These are phyloP conservation scores for Enteropsectra breve DNA, from an alignment of 371 early-diverging fungal species.

Conservation along the genomic window DNA sequence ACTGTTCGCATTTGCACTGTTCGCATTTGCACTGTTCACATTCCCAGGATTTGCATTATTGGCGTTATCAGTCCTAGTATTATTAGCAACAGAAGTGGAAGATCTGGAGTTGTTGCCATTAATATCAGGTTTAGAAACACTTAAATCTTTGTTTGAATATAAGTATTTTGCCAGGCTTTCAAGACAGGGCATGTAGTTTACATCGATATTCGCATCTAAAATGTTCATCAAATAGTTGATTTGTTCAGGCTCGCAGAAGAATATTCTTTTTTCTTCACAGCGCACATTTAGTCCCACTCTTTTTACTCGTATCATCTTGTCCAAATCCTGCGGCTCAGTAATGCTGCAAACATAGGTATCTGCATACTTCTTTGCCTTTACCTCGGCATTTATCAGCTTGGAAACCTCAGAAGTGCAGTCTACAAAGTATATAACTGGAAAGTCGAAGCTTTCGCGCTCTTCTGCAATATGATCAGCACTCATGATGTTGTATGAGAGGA, in stretches of 20 bases:
- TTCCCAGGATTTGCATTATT: neutral
- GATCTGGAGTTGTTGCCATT: neutral
- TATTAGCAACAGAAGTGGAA: too few species aligned
- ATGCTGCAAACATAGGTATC: conserved; percentile 29
- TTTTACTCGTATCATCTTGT: conserved; percentile 31
- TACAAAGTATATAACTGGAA: conserved; percentile 58
- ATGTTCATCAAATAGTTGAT: conserved; percentile 12
- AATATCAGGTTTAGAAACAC: too few species aligned
- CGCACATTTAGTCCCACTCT: conserved; percentile 17
- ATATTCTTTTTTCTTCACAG: conserved; percentile 42
- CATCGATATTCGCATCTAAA: conserved; percentile 23
- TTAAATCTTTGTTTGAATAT: too few species aligned
- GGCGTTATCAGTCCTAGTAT: too few species aligned
- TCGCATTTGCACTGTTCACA: neutral
- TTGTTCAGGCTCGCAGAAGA: neutral
- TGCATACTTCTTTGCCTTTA: conserved; percentile 43
- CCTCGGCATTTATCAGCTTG: conserved; percentile 52
- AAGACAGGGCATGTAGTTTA: conserved; percentile 20
- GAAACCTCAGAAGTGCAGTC: conserved; percentile 13
- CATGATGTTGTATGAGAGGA: conserved; percentile 53
- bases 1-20: neutral
- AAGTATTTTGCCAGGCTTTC: conserved; percentile 6
- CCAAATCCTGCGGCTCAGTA: conserved; percentile 9
- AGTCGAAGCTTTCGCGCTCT: conserved; percentile 39
- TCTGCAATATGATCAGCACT: conserved; percentile 45